Evolutionary conservation across 805 yeast species (phyloP).

Genomic region (Isabelozyma heimii): DNA sequence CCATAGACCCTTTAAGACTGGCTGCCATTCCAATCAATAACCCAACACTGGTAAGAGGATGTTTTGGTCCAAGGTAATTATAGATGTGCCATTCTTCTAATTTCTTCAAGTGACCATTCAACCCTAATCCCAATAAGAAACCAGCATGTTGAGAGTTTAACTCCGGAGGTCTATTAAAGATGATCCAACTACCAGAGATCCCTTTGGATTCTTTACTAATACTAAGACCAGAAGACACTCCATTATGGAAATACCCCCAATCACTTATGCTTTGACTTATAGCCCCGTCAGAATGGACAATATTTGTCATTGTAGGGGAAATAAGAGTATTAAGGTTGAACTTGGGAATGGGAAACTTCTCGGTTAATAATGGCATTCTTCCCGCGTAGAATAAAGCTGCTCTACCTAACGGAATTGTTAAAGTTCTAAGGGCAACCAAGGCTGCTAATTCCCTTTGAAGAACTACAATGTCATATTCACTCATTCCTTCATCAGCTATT

Average conservation of each 20-base stretch:
- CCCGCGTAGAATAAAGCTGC: slow-evolving; percentile 70
- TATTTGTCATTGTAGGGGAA: slow-evolving; percentile 62
- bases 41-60: slow-evolving; percentile 80
- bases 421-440: slow-evolving; percentile 64
- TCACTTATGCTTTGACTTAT: slow-evolving; percentile 49
- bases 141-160: slow-evolving; percentile 90
- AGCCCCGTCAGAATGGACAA: slow-evolving; percentile 54
- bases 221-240: slow-evolving; percentile 82
- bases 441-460: slow-evolving; percentile 59
- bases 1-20: slow-evolving; percentile 77
- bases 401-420: slow-evolving; percentile 75
- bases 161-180: slow-evolving; percentile 72
- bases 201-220: slow-evolving; percentile 67
- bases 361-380: slow-evolving; percentile 77
- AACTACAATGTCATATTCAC: slow-evolving; percentile 56
- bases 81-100: slow-evolving; percentile 97
- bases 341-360: slow-evolving; percentile 75
- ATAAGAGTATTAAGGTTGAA: slow-evolving; percentile 67
- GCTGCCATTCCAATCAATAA: slow-evolving; percentile 91
- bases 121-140: slow-evolving; percentile 84
- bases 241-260: slow-evolving; percentile 93
- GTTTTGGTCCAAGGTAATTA: slow-evolving; percentile 88
- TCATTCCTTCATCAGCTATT: slow-evolving; percentile 31
- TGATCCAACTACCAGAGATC: slow-evolving; percentile 87
- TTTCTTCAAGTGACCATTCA: slow-evolving; percentile 79